Conservation (phyloP, 1,284 basidiomycete genomes). For the Kwoniella shivajii region DNA sequence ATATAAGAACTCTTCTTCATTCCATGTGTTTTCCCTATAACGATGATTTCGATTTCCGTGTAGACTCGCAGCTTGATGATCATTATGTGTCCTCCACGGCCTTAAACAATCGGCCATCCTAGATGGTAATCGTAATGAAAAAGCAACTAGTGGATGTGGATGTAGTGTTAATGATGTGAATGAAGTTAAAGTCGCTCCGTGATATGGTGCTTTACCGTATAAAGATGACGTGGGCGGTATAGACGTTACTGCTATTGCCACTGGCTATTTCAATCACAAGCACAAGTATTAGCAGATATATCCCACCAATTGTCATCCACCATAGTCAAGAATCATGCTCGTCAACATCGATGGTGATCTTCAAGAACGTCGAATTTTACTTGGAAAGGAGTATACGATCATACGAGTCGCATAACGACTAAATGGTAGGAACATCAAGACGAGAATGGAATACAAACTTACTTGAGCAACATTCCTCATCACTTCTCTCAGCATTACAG, state of each 20-base stretch:
- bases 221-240: constrained; percentile 17
- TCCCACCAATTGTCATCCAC: background rate
- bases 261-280: constrained; percentile 36
- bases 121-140: constrained; percentile 84
- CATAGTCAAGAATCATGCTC: no score
- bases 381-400: no score
- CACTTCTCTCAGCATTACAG: constrained; percentile 42
- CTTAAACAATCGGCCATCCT: constrained; percentile 71
- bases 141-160: constrained; percentile 80
- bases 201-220: constrained; percentile 49
- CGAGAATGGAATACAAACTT: constrained; percentile 10
- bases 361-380: no score
- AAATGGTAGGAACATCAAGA: background rate
- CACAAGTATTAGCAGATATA: background rate
- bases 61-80: background rate
- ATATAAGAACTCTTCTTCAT: background rate
- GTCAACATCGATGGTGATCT: no score
- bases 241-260: constrained; percentile 48
- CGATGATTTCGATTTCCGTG: background rate
- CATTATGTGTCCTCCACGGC: constrained; percentile 21
- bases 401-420: no score
- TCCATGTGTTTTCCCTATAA: background rate
- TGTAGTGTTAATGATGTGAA: constrained; percentile 88
- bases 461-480: constrained; percentile 55
- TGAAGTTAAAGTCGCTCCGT: constrained; percentile 89